Evolutionary conservation across 495 filamentous ascomycete species (phyloP).

Genomic region (Immersiella caudata): DNA sequence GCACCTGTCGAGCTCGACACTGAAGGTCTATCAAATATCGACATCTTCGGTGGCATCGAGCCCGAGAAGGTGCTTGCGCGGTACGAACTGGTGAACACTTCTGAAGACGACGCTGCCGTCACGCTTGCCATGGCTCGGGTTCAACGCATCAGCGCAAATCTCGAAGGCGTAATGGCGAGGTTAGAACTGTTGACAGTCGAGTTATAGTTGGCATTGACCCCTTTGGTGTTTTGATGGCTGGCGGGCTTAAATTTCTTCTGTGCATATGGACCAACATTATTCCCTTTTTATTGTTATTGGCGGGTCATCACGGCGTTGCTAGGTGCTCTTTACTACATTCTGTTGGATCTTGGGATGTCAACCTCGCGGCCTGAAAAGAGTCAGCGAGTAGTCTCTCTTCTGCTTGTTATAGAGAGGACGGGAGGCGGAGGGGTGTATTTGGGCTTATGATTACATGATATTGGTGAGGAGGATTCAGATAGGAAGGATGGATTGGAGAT

Average conservation of each 20-base stretch:
- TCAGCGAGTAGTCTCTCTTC: background rate
- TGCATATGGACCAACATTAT: constrained; percentile 12
- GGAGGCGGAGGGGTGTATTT: background rate
- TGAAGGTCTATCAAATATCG: constrained; percentile 36
- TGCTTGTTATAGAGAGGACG: background rate
- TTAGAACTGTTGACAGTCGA: constrained; percentile 43
- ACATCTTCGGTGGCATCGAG: constrained; percentile 59
- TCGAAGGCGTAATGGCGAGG: constrained; percentile 44
- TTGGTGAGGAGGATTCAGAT: background rate
- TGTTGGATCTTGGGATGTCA: background rate
- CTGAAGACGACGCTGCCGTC: constrained; percentile 49
- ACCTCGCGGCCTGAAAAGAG: background rate
- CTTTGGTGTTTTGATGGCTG: constrained; percentile 1
- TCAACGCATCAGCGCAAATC: constrained; percentile 43
- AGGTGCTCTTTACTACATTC: background rate
- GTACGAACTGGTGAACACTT: constrained; percentile 58
- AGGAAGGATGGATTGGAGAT: background rate
- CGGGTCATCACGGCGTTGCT: background rate
- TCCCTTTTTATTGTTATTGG: background rate
- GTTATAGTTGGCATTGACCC: constrained; percentile 30
- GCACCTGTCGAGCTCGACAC: constrained; percentile 38
- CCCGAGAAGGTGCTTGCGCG: constrained; percentile 60
- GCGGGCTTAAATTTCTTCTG: constrained; percentile 6
- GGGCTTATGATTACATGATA: background rate
- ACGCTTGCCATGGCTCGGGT: constrained; percentile 44